phyloP scores from a whole-genome alignment of 176 grass and related monocot genomes.

The Luzula sylvatica region DNA sequence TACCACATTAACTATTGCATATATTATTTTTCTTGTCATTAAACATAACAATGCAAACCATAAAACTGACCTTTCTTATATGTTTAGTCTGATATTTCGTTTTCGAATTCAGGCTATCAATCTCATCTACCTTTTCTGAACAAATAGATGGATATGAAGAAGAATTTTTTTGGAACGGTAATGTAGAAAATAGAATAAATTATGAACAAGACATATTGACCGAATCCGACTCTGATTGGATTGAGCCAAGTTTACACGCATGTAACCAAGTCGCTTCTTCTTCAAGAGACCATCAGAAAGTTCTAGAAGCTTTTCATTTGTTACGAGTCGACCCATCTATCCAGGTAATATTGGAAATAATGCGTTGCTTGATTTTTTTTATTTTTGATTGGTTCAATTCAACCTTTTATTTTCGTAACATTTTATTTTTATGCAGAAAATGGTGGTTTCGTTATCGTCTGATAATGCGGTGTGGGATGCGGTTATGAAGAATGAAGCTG shows the following conservation, averaged over 20 bases:
- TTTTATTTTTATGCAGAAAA: conserved; percentile 39
- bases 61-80: background rate
- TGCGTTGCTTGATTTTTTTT: background rate
- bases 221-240: conserved; percentile 38
- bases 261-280: conserved; percentile 32
- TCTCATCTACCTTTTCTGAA: conserved; percentile 6
- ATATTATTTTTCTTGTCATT: no score
- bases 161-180: conserved; percentile 5
- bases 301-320: conserved; percentile 51
- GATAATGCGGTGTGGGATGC: conserved; percentile 81
- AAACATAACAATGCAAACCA: no score
- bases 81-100: background rate
- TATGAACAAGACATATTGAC: conserved; percentile 29
- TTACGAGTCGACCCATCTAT: conserved; percentile 42
- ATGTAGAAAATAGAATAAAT: conserved; percentile 22
- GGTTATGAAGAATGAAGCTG: conserved; percentile 63
- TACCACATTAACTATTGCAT: no score
- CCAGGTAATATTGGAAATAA: conserved; percentile 54
- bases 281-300: conserved; percentile 37
- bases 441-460: conserved; percentile 81
- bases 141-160: background rate
- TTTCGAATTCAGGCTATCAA: conserved; percentile 18
- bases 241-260: conserved; percentile 40
- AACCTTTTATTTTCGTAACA: background rate
- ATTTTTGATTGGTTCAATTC: no score